A percentile compares a stretch with the other conserved stretches of the same genome.
Conservation (phyloP, 345 rosid genomes). For the Pelargonium nanum region DNA sequence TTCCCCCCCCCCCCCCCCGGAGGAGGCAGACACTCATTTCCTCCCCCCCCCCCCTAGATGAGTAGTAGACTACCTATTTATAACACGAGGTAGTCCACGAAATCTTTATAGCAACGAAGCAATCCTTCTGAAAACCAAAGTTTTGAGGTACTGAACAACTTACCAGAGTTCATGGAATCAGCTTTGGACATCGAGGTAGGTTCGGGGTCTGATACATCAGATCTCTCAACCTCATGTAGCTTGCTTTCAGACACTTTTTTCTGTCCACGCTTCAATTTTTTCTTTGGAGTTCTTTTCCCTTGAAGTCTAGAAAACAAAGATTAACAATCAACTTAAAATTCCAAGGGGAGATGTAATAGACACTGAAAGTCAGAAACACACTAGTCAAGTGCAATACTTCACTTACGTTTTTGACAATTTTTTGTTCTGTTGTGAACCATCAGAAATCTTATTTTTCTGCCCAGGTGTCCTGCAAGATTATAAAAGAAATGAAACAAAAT, state of each 20-base stretch:
- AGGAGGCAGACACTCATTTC: too few species aligned
- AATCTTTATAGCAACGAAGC: background rate
- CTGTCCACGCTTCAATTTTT: constrained; percentile 23
- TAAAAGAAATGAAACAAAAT: constrained; percentile 5
- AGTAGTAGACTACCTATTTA: too few species aligned
- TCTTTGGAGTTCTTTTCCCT: constrained; percentile 85
- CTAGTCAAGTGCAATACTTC: constrained; percentile 10
- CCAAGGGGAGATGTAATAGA: constrained; percentile 7
- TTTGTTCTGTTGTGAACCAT: constrained; percentile 28
- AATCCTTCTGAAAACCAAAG: background rate
- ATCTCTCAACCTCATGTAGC: constrained; percentile 26
- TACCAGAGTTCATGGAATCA: constrained; percentile 7
- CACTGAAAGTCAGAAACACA: too few species aligned
- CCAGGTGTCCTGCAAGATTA: constrained; percentile 43
- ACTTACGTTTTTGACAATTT: constrained; percentile 47
- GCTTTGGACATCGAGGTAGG: constrained; percentile 14
- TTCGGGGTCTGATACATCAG: constrained; percentile 38
- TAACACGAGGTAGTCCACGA: too few species aligned
- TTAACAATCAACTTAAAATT: constrained; percentile 6
- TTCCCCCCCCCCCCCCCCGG: too few species aligned
- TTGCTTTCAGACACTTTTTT: constrained; percentile 25
- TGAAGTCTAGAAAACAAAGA: constrained; percentile 34
- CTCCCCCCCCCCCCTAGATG: too few species aligned
- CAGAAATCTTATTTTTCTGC: constrained; percentile 32
- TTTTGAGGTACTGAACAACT: background rate